Evolutionary conservation across 495 filamentous ascomycete species (phyloP).

Genomic region (Lophiostoma macrostomum): DNA sequence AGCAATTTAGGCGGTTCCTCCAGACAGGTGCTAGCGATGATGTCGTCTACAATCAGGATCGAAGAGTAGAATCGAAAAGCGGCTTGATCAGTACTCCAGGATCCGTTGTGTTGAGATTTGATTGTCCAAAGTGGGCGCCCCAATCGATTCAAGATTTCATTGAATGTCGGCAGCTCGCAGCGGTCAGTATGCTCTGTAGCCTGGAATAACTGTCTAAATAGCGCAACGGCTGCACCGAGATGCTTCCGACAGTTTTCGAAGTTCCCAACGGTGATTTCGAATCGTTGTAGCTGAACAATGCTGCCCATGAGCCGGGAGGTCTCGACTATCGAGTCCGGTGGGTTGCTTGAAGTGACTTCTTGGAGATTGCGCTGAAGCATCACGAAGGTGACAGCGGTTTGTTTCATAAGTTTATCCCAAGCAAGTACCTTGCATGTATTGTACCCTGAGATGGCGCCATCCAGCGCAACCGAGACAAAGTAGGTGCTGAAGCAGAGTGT

Average conservation of each 20-base stretch:
- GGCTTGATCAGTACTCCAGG: constrained; percentile 50
- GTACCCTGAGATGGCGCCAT: too few relatives aligned
- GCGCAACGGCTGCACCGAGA: constrained; percentile 47
- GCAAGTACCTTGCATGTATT: constrained; percentile 33
- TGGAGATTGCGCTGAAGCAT: constrained; percentile 46
- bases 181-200: constrained; percentile 18
- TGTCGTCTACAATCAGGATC: constrained; percentile 49
- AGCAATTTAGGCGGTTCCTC: constrained; percentile 44
- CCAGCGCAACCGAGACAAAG: constrained; percentile 42
- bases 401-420: constrained; percentile 40
- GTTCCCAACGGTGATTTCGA: constrained; percentile 47
- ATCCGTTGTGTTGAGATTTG: constrained; percentile 22
- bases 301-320: constrained; percentile 48
- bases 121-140: constrained; percentile 36
- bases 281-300: constrained; percentile 54
- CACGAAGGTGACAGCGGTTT: constrained; percentile 44
- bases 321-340: constrained; percentile 36
- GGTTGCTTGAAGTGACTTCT: constrained; percentile 38
- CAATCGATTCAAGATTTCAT: constrained; percentile 28
- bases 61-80: constrained; percentile 53
- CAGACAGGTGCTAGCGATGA: constrained; percentile 48
- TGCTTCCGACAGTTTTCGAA: constrained; percentile 50
- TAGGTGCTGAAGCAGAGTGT: constrained; percentile 50
- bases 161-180: constrained; percentile 20
- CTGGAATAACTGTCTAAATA: constrained; percentile 48